Evolutionary conservation across 2,329 filamentous ascomycete species (phyloP), one percentile per base, ranked within the genome.

Genomic region (Hypoxylon rubiginosum): DNA sequence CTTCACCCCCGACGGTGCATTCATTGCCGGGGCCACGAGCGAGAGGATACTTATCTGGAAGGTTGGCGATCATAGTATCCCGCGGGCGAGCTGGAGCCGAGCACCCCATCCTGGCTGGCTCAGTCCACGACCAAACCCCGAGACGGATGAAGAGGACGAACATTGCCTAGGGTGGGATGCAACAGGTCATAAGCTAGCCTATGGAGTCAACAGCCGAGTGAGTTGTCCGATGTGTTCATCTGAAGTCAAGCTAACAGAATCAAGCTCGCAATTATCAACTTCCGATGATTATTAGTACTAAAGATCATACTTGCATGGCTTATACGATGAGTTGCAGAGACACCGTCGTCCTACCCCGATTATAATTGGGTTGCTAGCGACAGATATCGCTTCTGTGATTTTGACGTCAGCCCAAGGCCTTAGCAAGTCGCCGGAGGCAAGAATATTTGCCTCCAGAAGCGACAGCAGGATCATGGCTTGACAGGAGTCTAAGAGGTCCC

Each of bases 1-100:
- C 0, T 90, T 90, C 65, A 89, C 87, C 0, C 88, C 88, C 0
- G 87, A 90, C 64, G 88, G 88, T 1, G 84, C 83, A 19, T 89
- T 89, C 69, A 84, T 91, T 55, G 88, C 88, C 0, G 88, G 86
- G 4, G 88, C 87, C 4, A 90, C 88, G 0, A 82, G 82, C 19
- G 83, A 85, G 34, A 83, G 82, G 61, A 86, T 90, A 13, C 77
- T 90, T 41, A 89, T 91, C 49, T 91, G 88, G 87, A 90, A 89
- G 73, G 84, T 90, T 11, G 87, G 85, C 64, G 88, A 88, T 56
- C 81, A 85, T 49, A 79, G 81, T 26, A 82, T 88, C 49, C 88
- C 88, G 4, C 82, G 86, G 49, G 88, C 88, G 15, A 86, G 82
- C 72, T 91, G 88, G 88, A 85, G 81, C 64, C 79, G 86, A 65